Base-by-base conservation (phyloP, 2,329 filamentous ascomycete genomes). In the Sporothrix luriei region DNA sequence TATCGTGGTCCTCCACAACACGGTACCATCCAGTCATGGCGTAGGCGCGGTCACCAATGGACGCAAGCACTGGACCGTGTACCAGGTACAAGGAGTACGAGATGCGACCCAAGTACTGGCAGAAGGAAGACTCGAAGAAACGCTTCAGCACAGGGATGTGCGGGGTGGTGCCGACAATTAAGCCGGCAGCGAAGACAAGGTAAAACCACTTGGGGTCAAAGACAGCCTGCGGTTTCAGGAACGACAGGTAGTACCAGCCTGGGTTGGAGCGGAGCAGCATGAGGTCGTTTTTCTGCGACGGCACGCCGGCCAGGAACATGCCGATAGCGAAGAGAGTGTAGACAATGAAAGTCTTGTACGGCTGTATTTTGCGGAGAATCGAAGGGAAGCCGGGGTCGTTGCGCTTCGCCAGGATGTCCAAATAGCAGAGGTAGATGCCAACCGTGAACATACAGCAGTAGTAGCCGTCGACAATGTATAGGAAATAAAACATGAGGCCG, bases 141-240 rank as follows among this genome's bases (percentile, higher is more conserved):
- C 77, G 72, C 76, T 84, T 85, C 19, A 90, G 79, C 83, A 83
- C 85, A 4, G 78, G 74, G n/a, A 91, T 82, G n/a, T 84, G 85
- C 7, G 85, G 84, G 2, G 87, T 79, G 0, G 84, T 81, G 0
- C 84, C 79, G 0, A 91, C 83, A 0, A 89, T 76, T 67, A 88
- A 81, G 29, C 81, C 79, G 0, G 88, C 82, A 0, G 87, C 88
- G 80, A 83, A 86, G 75, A 88, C 88, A 2, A 90, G 82, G 75
- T 84, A 90, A 78, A 90, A 90, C 87, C 87, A 90, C 77, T 90
- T 90, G 75, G 83, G 84, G 75, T 90, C 87, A 73, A 82, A 89
- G 13, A 88, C 85, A 1, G 88, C 88, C 75, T 90, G 87, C 0
- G 88, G 87, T 71, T 89, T 90, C 69, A 91, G 79, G 70, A 82